A percentile compares a stretch with the other conserved stretches of the same genome.
phyloP scores from a whole-genome alignment of 257 asterid species.

The Scutellaria baicalensis region DNA sequence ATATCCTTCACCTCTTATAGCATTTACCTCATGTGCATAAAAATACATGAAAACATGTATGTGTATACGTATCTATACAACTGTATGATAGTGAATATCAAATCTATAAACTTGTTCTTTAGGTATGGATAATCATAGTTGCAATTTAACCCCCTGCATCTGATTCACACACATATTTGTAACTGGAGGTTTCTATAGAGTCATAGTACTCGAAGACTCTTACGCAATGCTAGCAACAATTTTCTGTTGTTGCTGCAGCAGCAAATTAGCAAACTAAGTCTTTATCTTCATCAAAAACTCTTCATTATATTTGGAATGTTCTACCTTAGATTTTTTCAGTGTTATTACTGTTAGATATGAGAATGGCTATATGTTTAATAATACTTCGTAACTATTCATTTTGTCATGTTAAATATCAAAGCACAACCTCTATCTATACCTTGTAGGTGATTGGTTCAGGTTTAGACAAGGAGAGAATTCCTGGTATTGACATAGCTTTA shows the following conservation, averaged over 20 bases:
- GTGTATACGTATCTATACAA: not conserved
- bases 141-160: not conserved
- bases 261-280: too few relatives aligned
- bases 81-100: not conserved
- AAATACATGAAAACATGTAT: not conserved
- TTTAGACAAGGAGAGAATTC: constrained; percentile 79
- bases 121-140: not conserved
- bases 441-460: constrained; percentile 83
- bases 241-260: not conserved
- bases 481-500: constrained; percentile 86
- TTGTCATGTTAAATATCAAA: not conserved
- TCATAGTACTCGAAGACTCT: not conserved
- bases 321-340: not conserved
- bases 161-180: not conserved
- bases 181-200: not conserved
- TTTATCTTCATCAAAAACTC: too few relatives aligned
- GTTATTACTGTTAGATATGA: not conserved
- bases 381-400: not conserved
- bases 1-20: constrained; percentile 17
- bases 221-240: not conserved
- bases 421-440: not conserved
- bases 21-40: not conserved
- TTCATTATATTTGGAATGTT: not conserved
- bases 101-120: not conserved
- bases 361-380: not conserved